These are phyloP conservation scores for Falciphora oryzae DNA, from an alignment of 2,329 filamentous ascomycete species.

Conservation along the genomic window DNA sequence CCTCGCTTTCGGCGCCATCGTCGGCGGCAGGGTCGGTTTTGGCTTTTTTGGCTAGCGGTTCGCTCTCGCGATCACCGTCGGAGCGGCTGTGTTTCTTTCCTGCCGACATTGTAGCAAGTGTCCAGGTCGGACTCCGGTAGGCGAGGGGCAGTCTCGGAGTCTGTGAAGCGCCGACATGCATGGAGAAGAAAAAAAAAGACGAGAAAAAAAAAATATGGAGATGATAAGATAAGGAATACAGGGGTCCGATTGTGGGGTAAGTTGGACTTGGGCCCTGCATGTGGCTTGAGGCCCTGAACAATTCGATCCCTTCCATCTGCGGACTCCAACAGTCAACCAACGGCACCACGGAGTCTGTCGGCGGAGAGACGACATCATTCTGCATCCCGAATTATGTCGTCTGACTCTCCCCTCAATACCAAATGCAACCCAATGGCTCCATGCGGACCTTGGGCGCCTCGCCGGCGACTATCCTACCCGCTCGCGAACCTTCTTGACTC, in stretches of 20 bases:
- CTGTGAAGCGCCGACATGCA: not conserved
- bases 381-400: not conserved
- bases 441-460: not conserved
- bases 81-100: constrained; percentile 20
- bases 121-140: not conserved
- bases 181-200: not conserved
- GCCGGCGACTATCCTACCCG: not conserved
- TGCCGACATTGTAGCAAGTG: constrained; percentile 17
- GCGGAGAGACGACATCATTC: not conserved
- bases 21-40: constrained; percentile 20
- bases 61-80: constrained; percentile 19
- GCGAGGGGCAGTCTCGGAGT: not conserved
- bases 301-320: no score
- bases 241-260: not conserved
- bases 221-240: constrained; percentile 8
- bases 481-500: not conserved
- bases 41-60: constrained; percentile 18
- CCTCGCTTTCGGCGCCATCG: constrained; percentile 21
- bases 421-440: not conserved
- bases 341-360: no score
- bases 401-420: not conserved
- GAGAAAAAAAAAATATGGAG: not conserved
- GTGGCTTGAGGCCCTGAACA: no score
- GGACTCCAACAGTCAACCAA: not conserved
- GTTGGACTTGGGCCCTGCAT: no score